These are phyloP conservation scores for Allomyces javanicus DNA, from an alignment of 192 early-diverging fungal genomes.

Conservation along the genomic window DNA sequence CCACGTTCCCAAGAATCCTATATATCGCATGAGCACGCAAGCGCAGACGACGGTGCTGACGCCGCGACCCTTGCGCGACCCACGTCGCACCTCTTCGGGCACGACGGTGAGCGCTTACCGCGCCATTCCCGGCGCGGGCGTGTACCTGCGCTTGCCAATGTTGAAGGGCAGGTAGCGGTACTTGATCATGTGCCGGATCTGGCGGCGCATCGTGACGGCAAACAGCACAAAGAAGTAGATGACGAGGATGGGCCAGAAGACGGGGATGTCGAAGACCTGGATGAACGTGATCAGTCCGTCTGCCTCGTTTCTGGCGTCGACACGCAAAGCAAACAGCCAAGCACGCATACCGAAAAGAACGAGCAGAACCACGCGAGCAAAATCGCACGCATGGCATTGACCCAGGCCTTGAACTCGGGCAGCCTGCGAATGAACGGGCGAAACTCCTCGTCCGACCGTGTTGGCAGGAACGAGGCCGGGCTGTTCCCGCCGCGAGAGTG, in stretches of 20 bases:
- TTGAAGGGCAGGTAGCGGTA: constrained; percentile 78
- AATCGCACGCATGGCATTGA: constrained; percentile 49
- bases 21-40: too few relatives aligned
- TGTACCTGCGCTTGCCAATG: constrained; percentile 54
- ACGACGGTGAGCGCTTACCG: too few relatives aligned
- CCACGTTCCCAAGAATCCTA: too few relatives aligned
- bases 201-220: constrained; percentile 85
- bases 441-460: constrained; percentile 82
- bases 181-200: constrained; percentile 95
- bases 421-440: constrained; percentile 86
- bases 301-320: neutral
- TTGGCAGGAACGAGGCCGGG: constrained; percentile 37
- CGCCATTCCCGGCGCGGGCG: constrained; percentile 2
- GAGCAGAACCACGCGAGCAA: constrained; percentile 69
- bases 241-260: constrained; percentile 97
- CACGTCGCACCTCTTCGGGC: too few relatives aligned
- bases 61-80: too few relatives aligned
- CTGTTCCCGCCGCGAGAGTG: neutral
- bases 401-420: constrained; percentile 99
- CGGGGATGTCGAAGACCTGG: constrained; percentile 80
- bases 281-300: constrained; percentile 5
- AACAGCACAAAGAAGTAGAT: constrained; percentile 91
- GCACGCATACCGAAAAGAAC: constrained; percentile 18
- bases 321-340: neutral
- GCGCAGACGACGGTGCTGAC: too few relatives aligned